These are phyloP conservation scores for Hortaea werneckii DNA, from an alignment of 2,329 filamentous ascomycete genomes.

Conservation along the genomic window DNA sequence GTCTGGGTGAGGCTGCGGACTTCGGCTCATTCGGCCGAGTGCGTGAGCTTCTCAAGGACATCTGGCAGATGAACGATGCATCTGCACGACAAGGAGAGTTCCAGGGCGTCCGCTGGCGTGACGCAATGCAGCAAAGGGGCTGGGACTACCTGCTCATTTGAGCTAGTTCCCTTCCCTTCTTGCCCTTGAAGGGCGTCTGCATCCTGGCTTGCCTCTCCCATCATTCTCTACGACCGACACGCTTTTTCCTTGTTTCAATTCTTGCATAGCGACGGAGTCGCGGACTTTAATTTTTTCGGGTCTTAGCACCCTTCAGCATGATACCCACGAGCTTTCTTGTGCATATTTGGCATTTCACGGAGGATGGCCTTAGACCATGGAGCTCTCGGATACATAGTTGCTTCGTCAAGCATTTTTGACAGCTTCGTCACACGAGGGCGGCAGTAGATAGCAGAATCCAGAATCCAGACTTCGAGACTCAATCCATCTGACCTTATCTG, in stretches of 20 bases:
- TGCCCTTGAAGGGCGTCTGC: conserved; percentile 14
- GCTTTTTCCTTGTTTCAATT: conserved; percentile 6
- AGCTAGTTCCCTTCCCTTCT: neutral
- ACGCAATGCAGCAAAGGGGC: conserved; percentile 80
- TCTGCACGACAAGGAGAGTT: conserved; percentile 37
- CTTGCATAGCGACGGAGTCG: conserved; percentile 24
- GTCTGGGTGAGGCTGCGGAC: conserved; percentile 65
- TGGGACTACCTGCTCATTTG: conserved; percentile 91
- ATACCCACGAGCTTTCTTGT: conserved; percentile 12
- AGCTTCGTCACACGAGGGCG: neutral
- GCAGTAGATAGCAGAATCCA: too few species aligned
- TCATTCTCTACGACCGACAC: conserved; percentile 2
- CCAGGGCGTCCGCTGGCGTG: conserved; percentile 82
- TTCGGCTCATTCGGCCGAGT: conserved; percentile 82
- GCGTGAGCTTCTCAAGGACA: conserved; percentile 64
- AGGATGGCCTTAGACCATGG: conserved; percentile 21
- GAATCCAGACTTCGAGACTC: too few species aligned
- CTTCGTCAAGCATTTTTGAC: neutral
- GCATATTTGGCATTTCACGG: conserved; percentile 3
- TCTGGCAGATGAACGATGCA: conserved; percentile 69
- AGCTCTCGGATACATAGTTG: conserved; percentile 18
- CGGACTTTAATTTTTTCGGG: neutral
- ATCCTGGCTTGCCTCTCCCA: conserved; percentile 19
- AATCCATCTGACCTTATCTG: too few species aligned
- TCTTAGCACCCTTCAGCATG: conserved; percentile 4